Conservation (phyloP, 176 grass and related monocot genomes). For the Melocanna baccifera region DNA sequence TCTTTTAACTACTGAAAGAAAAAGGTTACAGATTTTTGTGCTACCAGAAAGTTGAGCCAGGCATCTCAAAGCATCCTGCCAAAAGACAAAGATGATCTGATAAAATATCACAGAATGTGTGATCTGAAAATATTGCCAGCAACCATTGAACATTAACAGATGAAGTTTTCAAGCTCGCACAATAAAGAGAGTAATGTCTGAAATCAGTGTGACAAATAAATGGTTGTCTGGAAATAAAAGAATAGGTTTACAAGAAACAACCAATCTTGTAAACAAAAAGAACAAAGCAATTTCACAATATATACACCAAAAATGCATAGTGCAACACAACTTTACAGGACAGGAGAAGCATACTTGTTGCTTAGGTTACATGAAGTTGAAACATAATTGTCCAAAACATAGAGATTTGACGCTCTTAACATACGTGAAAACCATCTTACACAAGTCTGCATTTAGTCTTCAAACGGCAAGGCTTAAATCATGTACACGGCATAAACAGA, state of each 20-base stretch:
- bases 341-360: background rate
- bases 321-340: background rate
- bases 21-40: slow-evolving; percentile 56
- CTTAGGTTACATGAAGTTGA: background rate
- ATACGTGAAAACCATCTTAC: background rate
- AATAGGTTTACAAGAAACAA: background rate
- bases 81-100: slow-evolving; percentile 26
- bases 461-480: too few species aligned
- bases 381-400: background rate
- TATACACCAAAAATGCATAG: slow-evolving; percentile 7
- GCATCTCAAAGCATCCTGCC: slow-evolving; percentile 71
- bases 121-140: background rate
- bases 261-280: background rate
- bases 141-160: background rate
- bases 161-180: background rate
- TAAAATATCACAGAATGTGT: slow-evolving; percentile 1
- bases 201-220: background rate
- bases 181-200: background rate
- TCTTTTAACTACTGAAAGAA: slow-evolving; percentile 70
- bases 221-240: slow-evolving; percentile 1
- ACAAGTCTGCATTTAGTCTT: background rate
- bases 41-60: slow-evolving; percentile 60
- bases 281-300: background rate
- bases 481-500: too few species aligned
- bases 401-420: background rate